Evolutionary conservation across 208 protist genomes (phyloP).

Genomic region (Leishmania martiniquensis): DNA sequence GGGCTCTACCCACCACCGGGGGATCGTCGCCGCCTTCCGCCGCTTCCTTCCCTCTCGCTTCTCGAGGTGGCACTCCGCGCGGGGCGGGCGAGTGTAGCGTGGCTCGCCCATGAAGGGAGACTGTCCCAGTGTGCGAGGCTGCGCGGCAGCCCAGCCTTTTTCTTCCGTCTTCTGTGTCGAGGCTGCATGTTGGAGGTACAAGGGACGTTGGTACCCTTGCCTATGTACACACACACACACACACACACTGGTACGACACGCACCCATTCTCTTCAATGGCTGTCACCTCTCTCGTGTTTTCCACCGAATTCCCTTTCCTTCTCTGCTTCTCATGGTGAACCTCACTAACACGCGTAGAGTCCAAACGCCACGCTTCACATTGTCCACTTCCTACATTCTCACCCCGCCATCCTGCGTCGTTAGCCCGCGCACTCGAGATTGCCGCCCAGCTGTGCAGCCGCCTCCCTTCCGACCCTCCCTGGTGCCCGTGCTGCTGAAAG

Average conservation of each 20-base stretch:
- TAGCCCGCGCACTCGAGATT: neutral
- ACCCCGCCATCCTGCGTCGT: neutral
- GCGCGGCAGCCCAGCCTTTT: neutral
- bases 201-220: neutral
- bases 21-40: neutral
- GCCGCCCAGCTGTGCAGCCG: neutral
- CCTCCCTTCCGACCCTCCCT: neutral
- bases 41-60: neutral
- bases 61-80: neutral
- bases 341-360: neutral
- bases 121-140: neutral
- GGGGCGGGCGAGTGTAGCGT: neutral
- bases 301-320: slow-evolving; percentile 4
- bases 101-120: neutral
- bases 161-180: neutral
- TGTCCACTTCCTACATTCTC: neutral
- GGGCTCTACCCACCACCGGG: neutral
- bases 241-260: neutral
- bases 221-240: no score
- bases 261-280: neutral
- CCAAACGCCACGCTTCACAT: neutral
- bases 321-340: slow-evolving; percentile 4
- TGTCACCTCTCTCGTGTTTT: neutral
- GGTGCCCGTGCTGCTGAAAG: neutral
- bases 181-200: neutral